A percentile compares a stretch with the other conserved stretches of the same genome.
These are phyloP conservation scores for Agrocybe chaxingu DNA, from an alignment of 768 basidiomycete genomes.

Conservation along the genomic window DNA sequence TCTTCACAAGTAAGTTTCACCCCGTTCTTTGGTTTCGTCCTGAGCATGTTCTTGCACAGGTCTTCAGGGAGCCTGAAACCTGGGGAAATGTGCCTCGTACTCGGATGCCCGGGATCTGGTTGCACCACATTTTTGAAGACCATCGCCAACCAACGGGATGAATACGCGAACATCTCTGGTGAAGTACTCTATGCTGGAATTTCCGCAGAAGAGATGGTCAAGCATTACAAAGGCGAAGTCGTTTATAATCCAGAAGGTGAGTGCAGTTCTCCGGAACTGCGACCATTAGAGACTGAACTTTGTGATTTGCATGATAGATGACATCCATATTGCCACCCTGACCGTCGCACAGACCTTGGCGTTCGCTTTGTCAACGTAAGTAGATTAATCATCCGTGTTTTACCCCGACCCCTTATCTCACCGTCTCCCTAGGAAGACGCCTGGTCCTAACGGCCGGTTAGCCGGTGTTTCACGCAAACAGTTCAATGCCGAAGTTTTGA, in stretches of 20 bases:
- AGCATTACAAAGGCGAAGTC: slow-evolving; percentile 75
- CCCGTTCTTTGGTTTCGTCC: not conserved
- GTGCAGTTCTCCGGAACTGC: not conserved
- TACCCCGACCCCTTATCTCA: not conserved
- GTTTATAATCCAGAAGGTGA: slow-evolving; percentile 75
- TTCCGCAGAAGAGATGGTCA: slow-evolving; percentile 68
- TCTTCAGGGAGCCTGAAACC: slow-evolving; percentile 69
- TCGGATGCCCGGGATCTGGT: slow-evolving; percentile 81
- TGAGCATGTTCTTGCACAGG: slow-evolving; percentile 25
- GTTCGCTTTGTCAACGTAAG: slow-evolving; percentile 63
- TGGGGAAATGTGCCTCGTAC: slow-evolving; percentile 84
- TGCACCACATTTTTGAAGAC: slow-evolving; percentile 86
- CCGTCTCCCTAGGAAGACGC: slow-evolving; percentile 47
- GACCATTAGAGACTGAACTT: not conserved
- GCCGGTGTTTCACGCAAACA: slow-evolving; percentile 60
- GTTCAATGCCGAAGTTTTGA: slow-evolving; percentile 53
- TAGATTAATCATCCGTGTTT: not conserved
- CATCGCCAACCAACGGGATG: slow-evolving; percentile 72
- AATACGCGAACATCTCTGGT: slow-evolving; percentile 61
- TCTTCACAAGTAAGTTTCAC: slow-evolving; percentile 46
- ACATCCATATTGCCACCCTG: slow-evolving; percentile 79
- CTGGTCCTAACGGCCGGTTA: slow-evolving; percentile 70
- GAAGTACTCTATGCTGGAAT: slow-evolving; percentile 85
- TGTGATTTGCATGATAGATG: slow-evolving; percentile 41
- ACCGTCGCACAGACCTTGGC: slow-evolving; percentile 76